These are phyloP conservation scores for Abortiporus biennis DNA, from an alignment of 1,284 basidiomycete species.

Conservation along the genomic window DNA sequence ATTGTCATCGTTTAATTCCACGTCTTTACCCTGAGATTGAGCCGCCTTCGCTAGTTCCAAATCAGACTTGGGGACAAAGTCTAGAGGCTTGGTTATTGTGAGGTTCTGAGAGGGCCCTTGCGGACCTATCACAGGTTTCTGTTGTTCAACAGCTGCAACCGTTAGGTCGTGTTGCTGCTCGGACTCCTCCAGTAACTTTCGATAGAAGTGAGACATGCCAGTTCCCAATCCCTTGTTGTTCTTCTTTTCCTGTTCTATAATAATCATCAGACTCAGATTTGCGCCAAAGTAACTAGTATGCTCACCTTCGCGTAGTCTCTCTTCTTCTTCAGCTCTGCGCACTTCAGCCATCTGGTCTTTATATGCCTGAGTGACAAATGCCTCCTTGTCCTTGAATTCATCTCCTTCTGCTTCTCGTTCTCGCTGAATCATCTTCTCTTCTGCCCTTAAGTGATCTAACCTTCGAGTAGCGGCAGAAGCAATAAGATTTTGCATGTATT, in stretches of 20 bases:
- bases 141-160: slow-evolving; percentile 53
- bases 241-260: slow-evolving; percentile 59
- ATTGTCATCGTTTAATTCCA: slow-evolving; percentile 97
- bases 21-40: slow-evolving; percentile 71
- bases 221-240: slow-evolving; percentile 47
- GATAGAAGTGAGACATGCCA: slow-evolving; percentile 87
- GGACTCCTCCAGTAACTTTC: slow-evolving; percentile 74
- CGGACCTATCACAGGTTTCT: slow-evolving; percentile 56
- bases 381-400: slow-evolving; percentile 91
- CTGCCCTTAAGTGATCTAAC: slow-evolving; percentile 89
- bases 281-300: slow-evolving; percentile 7
- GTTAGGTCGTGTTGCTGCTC: slow-evolving; percentile 82
- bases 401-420: slow-evolving; percentile 94
- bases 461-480: slow-evolving; percentile 82
- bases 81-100: slow-evolving; percentile 65
- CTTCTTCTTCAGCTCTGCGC: slow-evolving; percentile 85
- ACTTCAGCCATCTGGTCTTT: slow-evolving; percentile 96
- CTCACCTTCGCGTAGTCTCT: slow-evolving; percentile 79
- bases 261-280: neutral
- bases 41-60: slow-evolving; percentile 65
- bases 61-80: slow-evolving; percentile 59
- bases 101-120: slow-evolving; percentile 62
- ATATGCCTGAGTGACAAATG: slow-evolving; percentile 96
- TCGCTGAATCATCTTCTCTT: slow-evolving; percentile 95
- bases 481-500: slow-evolving; percentile 86